These are phyloP conservation scores for Lunularia cruciata DNA, from an alignment of 225 moss, liverwort and hornwort species.

Conservation along the genomic window DNA sequence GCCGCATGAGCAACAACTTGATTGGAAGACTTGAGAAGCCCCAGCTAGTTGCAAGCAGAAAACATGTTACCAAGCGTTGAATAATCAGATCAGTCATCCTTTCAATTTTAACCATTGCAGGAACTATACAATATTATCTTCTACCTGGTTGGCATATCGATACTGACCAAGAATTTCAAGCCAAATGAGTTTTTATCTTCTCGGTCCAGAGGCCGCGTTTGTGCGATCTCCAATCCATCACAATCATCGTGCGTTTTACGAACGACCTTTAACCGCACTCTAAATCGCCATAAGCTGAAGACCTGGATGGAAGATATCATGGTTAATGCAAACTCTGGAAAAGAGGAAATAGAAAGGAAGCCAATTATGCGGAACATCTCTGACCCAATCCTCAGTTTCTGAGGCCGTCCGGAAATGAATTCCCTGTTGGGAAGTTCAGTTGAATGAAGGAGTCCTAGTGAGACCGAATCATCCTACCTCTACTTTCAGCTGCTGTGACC, in stretches of 20 bases:
- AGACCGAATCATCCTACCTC: not conserved
- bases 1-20: constrained; percentile 28
- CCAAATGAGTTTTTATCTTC: constrained; percentile 28
- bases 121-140: no score
- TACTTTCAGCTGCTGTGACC: not conserved
- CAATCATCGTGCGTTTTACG: not conserved
- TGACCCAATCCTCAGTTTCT: no score
- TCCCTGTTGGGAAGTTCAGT: no score
- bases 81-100: no score
- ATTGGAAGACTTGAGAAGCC: constrained; percentile 16
- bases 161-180: constrained; percentile 23
- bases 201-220: not conserved
- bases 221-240: not conserved
- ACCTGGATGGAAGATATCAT: not conserved
- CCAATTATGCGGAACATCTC: no score
- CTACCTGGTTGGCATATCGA: not conserved
- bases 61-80: no score
- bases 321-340: no score
- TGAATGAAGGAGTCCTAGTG: no score
- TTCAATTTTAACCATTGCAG: no score
- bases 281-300: constrained; percentile 7
- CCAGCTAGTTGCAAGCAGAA: constrained; percentile 10
- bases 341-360: no score
- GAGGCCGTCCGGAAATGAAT: no score
- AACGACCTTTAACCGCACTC: not conserved